Evolutionary conservation across 208 protist species (phyloP).

Genomic region (Phytomonas sp.): DNA sequence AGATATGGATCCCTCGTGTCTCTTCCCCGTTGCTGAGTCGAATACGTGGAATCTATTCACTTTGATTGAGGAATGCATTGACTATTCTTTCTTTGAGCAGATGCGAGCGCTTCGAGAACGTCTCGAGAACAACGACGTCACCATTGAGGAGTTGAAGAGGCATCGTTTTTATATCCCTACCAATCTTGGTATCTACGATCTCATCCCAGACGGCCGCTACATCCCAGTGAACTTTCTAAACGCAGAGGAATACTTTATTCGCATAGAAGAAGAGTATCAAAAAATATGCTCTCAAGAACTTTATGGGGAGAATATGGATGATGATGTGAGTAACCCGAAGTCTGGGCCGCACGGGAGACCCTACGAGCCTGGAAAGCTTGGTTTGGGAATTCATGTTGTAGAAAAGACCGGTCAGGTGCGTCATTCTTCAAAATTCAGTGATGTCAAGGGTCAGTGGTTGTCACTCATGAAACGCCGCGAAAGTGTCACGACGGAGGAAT

Average conservation of each 20-base stretch:
- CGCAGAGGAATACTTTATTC: constrained; percentile 32
- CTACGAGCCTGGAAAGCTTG: not conserved
- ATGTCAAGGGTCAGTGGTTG: not conserved
- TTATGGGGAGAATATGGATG: constrained; percentile 6
- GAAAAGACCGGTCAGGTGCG: not conserved
- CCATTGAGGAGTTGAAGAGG: constrained; percentile 18
- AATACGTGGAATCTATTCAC: constrained; percentile 9
- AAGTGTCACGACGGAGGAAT: not conserved
- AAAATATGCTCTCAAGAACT: not conserved
- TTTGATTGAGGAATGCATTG: constrained; percentile 12
- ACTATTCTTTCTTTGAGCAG: constrained; percentile 18
- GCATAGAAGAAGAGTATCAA: constrained; percentile 19
- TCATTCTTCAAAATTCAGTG: not conserved
- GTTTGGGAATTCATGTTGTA: not conserved
- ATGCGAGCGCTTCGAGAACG: constrained; percentile 16
- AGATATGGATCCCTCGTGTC: not conserved
- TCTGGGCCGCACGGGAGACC: not conserved
- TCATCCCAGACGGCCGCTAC: constrained; percentile 38
- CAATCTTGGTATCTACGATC: constrained; percentile 15
- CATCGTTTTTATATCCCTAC: constrained; percentile 20
- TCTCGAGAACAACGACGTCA: constrained; percentile 9
- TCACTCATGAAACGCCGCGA: not conserved
- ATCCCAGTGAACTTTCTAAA: constrained; percentile 33
- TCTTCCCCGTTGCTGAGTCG: not conserved
- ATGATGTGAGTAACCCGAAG: not conserved